Evolutionary conservation across 768 basidiomycete species (phyloP).

Genomic region (Lyophyllum atratum): DNA sequence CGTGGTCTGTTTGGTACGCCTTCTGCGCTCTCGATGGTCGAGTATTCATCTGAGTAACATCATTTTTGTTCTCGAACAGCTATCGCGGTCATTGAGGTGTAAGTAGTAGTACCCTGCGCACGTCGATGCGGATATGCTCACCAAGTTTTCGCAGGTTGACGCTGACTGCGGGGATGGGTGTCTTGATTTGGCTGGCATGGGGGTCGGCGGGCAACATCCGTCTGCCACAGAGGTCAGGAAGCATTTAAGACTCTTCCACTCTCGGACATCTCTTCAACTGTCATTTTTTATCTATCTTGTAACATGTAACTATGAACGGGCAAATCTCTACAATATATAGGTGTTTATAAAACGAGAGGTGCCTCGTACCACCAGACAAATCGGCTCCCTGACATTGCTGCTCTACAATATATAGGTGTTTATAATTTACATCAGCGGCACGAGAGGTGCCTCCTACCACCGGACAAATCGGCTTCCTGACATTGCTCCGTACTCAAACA

Average conservation of each 20-base stretch:
- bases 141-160: conserved; percentile 34
- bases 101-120: conserved; percentile 18
- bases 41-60: background rate
- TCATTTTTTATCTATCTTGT: background rate
- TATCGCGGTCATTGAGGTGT: conserved; percentile 59
- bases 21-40: background rate
- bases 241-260: background rate
- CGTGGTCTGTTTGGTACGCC: conserved; percentile 53
- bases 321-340: no score
- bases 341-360: no score
- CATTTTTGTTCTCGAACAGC: conserved; percentile 23
- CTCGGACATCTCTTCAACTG: background rate
- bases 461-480: background rate
- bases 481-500: background rate
- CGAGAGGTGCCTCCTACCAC: no score
- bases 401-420: no score
- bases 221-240: background rate
- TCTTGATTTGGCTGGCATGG: conserved; percentile 54
- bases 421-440: no score
- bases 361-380: no score
- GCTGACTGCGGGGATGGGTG: conserved; percentile 49
- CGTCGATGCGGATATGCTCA: conserved; percentile 1
- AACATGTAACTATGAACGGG: no score
- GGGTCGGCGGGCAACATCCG: conserved; percentile 38
- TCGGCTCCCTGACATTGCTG: no score